Percentiles rank a stretch among this genome's conserved stretches.
These are phyloP conservation scores for Tetrapisispora taiwanensis DNA, from an alignment of 805 yeast species.

Conservation along the genomic window DNA sequence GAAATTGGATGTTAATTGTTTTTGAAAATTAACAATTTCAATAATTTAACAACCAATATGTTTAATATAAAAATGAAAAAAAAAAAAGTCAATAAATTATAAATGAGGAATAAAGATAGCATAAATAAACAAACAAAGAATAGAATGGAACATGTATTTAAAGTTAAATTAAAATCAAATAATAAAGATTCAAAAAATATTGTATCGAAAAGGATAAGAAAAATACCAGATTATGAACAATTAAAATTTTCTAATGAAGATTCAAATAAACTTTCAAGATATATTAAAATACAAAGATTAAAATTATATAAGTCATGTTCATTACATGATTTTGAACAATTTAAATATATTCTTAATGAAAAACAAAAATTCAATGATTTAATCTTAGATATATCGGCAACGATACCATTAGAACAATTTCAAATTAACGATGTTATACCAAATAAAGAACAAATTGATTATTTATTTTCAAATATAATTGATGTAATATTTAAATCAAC, in stretches of 20 bases:
- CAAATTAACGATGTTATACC: background rate
- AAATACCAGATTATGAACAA: background rate
- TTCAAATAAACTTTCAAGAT: background rate
- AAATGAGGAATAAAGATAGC: too few relatives aligned
- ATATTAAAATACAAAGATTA: background rate
- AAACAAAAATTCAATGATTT: conserved; percentile 2
- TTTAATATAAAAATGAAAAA: too few relatives aligned
- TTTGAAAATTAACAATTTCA: too few relatives aligned
- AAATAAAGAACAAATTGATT: conserved; percentile 1
- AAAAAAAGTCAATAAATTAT: too few relatives aligned
- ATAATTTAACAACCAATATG: too few relatives aligned
- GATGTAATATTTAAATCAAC: conserved; percentile 1
- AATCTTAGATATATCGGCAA: background rate
- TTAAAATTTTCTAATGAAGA: background rate
- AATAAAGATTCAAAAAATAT: background rate
- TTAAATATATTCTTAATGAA: conserved; percentile 1
- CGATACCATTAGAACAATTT: conserved; percentile 1
- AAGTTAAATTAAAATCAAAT: background rate
- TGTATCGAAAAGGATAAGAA: background rate
- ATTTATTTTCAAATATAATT: conserved; percentile 1
- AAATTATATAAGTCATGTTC: conserved; percentile 1
- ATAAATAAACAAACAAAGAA: background rate
- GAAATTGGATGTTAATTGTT: too few relatives aligned
- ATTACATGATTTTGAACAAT: conserved; percentile 1
- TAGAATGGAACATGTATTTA: conserved; percentile 1